Percentiles rank a stretch among this genome's conserved stretches.
Conservation (phyloP, 192 early-diverging fungal species). For the Backusella circina region DNA sequence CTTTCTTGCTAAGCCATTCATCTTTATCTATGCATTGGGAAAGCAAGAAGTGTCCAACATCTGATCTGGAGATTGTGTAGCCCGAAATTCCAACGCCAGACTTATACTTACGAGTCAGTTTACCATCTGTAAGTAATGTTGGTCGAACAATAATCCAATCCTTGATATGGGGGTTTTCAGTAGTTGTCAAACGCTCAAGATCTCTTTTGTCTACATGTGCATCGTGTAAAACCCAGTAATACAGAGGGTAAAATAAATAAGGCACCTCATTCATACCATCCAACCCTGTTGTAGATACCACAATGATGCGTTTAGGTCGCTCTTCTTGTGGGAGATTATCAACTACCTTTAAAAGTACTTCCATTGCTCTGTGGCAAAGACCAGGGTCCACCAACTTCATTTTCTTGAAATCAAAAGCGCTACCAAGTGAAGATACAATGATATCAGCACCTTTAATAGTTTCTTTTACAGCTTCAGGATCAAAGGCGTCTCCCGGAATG, state of each 20-base stretch:
- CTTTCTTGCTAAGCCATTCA: conserved; percentile 29
- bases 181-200: not conserved
- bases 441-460: conserved; percentile 36
- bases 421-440: conserved; percentile 36
- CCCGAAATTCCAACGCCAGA: conserved; percentile 25
- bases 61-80: conserved; percentile 45
- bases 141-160: conserved; percentile 44
- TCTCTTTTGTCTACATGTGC: conserved; percentile 16
- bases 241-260: not conserved
- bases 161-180: not conserved
- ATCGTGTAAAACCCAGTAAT: not conserved
- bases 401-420: conserved; percentile 17
- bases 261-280: conserved; percentile 11
- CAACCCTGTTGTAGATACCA: conserved; percentile 5
- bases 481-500: conserved; percentile 40
- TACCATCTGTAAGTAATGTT: conserved; percentile 37
- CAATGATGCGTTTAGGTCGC: conserved; percentile 1
- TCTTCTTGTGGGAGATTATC: not conserved
- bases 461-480: conserved; percentile 26
- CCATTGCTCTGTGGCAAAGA: conserved; percentile 1
- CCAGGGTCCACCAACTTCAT: conserved; percentile 13
- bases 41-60: conserved; percentile 46
- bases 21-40: conserved; percentile 35
- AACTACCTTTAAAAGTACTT: not conserved
- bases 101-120: conserved; percentile 33